Evolutionary conservation across 768 basidiomycete genomes (phyloP).

Genomic region (Lentinus brumalis): DNA sequence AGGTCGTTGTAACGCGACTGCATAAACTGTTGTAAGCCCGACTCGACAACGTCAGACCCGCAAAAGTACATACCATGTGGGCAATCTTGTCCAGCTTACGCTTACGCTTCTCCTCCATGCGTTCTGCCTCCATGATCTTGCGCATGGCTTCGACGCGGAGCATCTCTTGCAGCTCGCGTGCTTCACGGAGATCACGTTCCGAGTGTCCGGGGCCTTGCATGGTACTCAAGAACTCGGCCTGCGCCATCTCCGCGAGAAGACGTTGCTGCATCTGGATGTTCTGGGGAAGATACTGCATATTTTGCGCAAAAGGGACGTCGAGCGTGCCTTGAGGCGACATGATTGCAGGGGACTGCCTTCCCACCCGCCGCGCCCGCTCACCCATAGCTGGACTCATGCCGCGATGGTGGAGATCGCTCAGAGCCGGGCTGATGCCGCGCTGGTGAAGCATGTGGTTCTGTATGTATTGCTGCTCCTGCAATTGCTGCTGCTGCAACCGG

Average conservation of each 20-base stretch:
- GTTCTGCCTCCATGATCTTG: conserved; percentile 89
- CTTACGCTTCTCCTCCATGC: conserved; percentile 82
- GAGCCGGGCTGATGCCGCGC: conserved; percentile 41
- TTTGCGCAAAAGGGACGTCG: conserved; percentile 50
- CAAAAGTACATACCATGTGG: conserved; percentile 64
- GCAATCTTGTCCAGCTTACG: conserved; percentile 84
- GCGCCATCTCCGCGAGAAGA: conserved; percentile 74
- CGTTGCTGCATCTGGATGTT: conserved; percentile 75
- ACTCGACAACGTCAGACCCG: neutral
- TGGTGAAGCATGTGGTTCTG: conserved; percentile 38
- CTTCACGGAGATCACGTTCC: conserved; percentile 27
- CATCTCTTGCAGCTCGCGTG: conserved; percentile 66
- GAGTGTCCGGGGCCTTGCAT: conserved; percentile 40
- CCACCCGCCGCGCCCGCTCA: conserved; percentile 50
- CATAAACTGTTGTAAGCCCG: conserved; percentile 6
- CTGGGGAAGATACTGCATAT: conserved; percentile 57
- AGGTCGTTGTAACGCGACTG: conserved; percentile 92
- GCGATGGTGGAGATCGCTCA: conserved; percentile 50
- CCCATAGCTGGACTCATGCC: conserved; percentile 44
- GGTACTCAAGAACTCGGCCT: conserved; percentile 66
- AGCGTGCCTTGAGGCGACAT: conserved; percentile 23
- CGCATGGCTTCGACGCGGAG: conserved; percentile 79
- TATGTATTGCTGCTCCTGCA: conserved; percentile 24
- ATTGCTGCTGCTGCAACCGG: conserved; percentile 32
- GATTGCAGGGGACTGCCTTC: conserved; percentile 40